Base-by-base conservation (phyloP, 345 rosid species). In the Raphanus raphanistrum region DNA sequence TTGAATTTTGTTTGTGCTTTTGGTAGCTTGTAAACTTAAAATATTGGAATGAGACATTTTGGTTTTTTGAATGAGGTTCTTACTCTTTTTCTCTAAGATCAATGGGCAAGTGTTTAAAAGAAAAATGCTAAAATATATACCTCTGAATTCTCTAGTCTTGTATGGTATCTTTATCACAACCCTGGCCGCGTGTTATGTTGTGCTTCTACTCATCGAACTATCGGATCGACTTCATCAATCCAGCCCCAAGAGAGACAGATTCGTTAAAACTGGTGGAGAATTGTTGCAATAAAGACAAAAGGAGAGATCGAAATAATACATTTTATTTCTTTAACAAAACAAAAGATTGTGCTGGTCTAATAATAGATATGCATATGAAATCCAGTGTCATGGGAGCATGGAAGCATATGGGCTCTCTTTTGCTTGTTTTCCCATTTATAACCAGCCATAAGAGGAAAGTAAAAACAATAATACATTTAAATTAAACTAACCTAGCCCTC, bases 201-300 rank as follows among this genome's bases (percentile, higher is more conserved):
- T 13, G 54, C 6, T 45, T 45, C 16, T 9, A 11, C 52, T 45
- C 15, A 45, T 13, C 52, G 11, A 41, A 10, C 48, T 11, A 41
- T 10, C 4, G n/a, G 13, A 12, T 2, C 48, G n/a, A 8, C 10
- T 36, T 36, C 10, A 36, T 32, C 35, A 32, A 35, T 35, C 13
- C 48, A 41, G 4, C 13, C 4, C 41, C 41, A 35, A 6, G 41
- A 35, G 38, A 35, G 10, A 33, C 27, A 80, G 90, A 68, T 89
- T 86, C 69, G 84, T 90, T 0, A 68, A 81, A 9, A 75, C 32
- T 55, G 82, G 78, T 2, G 68, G 72, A 3, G 76, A 67, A 7
- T 52, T 62, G 48, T 69, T 69, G 58, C 73, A 83, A 6, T 82
- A 77, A 78, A 71, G 74, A 43, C 58, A 70, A 61, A 31, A 59